Base-by-base conservation (phyloP, 371 early-diverging fungal genomes). In the Mucor indicus region DNA sequence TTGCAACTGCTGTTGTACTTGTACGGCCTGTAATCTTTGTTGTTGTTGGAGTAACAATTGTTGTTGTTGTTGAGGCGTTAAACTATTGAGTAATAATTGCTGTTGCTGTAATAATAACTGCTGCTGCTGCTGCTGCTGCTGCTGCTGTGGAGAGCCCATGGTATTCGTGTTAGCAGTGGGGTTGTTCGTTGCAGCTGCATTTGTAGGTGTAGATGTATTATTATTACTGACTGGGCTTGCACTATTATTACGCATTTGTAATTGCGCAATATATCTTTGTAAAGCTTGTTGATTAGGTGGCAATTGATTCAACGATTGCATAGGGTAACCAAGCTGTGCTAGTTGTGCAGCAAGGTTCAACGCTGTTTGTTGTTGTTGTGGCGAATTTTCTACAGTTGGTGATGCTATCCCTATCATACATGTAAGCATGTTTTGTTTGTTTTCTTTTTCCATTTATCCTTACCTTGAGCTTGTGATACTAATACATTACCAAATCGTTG, bases 181-280 rank as follows among this genome's bases (percentile, higher is more conserved):
- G 35, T 33, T 33, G 35, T 16, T 39, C 38, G 52, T 17, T 35
- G 38, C 1, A 21, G 19, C 13, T 38, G 38, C 21, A 21, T 19
- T 21, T 38, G 47, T 33, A 21, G 38, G 5, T 29, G 53, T 20
- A 16, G 27, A 39, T 6, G 33, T 52, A 27, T 35, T 31, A 9
- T 4, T 21, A 38, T 45, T 50, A 36, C 20, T 39, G 45, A n/a
- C n/a, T n/a, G n/a, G n/a, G n/a, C n/a, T n/a, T n/a, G n/a, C n/a
- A n/a, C n/a, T 24, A 48, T 48, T 30, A 45, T 57, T 29, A 31
- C 69, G 57, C 55, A 68, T 49, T 42, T 68, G 72, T 35, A 72
- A 41, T 40, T 72, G 72, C 4, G 59, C 48, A 27, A 72, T 48
- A 36, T 72, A 72, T 29, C 69, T 48, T 40, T 72, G 72, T 31